These are phyloP conservation scores for Pelargonium australe DNA, from an alignment of 441 rosid species.

Conservation along the genomic window DNA sequence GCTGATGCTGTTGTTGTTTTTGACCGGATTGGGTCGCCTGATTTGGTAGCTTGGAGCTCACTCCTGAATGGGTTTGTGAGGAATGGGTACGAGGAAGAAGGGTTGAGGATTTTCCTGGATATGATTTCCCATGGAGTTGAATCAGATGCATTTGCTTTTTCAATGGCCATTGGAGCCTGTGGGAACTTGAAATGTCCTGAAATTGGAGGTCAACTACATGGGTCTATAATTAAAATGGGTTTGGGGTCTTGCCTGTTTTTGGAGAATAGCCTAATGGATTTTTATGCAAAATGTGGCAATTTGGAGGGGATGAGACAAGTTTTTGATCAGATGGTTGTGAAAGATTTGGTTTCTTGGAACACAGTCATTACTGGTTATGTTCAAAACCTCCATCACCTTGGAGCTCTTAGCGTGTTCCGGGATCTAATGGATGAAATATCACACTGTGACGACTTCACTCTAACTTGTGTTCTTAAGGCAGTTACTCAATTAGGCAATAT, in stretches of 20 bases:
- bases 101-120: constrained; percentile 22
- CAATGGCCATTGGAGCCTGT: constrained; percentile 24
- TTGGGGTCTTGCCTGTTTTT: constrained; percentile 17
- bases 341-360: constrained; percentile 35
- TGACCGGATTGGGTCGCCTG: constrained; percentile 19
- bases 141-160: constrained; percentile 28
- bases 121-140: constrained; percentile 19
- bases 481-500: constrained; percentile 19
- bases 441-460: constrained; percentile 27
- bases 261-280: constrained; percentile 29
- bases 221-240: constrained; percentile 24
- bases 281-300: constrained; percentile 28
- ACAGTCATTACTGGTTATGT: constrained; percentile 27
- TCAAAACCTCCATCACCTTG: constrained; percentile 20
- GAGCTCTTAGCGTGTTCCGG: constrained; percentile 22
- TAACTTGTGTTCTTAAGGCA: constrained; percentile 26
- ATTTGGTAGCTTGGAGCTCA: constrained; percentile 31
- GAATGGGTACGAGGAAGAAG: constrained; percentile 23
- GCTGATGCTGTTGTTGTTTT: constrained; percentile 23
- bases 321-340: constrained; percentile 20
- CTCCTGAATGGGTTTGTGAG: constrained; percentile 24
- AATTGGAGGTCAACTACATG: constrained; percentile 23
- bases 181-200: constrained; percentile 16
- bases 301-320: constrained; percentile 20
- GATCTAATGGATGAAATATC: constrained; percentile 20